Percentiles rank a stretch among this genome's conserved stretches.
Evolutionary conservation across 805 yeast genomes (phyloP).

Genomic region (Millerozyma acaciae): DNA sequence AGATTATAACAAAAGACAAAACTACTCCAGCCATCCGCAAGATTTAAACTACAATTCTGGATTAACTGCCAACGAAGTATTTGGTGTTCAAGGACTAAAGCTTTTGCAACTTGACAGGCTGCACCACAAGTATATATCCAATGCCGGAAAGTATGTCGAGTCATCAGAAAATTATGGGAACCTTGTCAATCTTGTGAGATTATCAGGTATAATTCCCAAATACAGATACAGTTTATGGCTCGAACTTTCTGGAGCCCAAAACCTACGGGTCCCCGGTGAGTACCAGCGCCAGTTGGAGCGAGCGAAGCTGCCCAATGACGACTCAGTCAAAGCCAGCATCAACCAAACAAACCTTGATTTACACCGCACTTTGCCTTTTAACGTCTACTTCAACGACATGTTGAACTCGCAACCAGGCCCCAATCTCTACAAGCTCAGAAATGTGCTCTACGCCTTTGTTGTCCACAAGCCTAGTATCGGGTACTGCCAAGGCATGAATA

Average conservation of each 20-base stretch:
- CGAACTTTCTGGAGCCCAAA: constrained; percentile 50
- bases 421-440: constrained; percentile 43
- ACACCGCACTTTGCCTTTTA: constrained; percentile 53
- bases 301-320: constrained; percentile 8
- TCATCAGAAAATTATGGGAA: constrained; percentile 12
- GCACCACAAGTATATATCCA: constrained; percentile 4
- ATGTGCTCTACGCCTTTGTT: constrained; percentile 48
- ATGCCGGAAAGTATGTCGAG: constrained; percentile 1
- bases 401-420: constrained; percentile 47
- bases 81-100: constrained; percentile 39
- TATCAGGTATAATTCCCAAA: constrained; percentile 45
- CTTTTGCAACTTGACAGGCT: constrained; percentile 17
- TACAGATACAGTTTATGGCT: constrained; percentile 49
- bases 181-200: constrained; percentile 32
- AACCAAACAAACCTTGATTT: constrained; percentile 51
- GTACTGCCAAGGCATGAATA: constrained; percentile 60
- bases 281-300: constrained; percentile 31
- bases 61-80: constrained; percentile 18
- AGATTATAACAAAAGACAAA: constrained; percentile 15
- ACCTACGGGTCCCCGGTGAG: constrained; percentile 43
- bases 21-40: constrained; percentile 1
- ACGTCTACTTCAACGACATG: constrained; percentile 42
- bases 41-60: background rate
- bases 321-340: constrained; percentile 28
- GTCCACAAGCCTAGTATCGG: constrained; percentile 47